Base-by-base conservation (phyloP, 2,329 filamentous ascomycete genomes). In the Tolypocladium nubicola region DNA sequence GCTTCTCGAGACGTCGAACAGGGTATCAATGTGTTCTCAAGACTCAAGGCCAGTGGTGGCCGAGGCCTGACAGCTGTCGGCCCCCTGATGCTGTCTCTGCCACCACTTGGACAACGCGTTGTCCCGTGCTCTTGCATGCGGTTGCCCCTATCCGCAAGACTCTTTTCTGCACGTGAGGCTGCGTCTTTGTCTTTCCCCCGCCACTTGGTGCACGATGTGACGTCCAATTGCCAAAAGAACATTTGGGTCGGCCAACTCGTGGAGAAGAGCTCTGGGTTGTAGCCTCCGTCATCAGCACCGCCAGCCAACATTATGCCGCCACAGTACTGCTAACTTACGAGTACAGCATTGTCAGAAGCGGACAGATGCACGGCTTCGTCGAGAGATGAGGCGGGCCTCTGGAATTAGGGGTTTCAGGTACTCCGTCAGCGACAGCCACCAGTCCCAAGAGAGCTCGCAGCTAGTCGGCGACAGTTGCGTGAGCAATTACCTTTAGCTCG, bases 311-410 rank as follows among this genome's bases (percentile, higher is more conserved):
- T 23, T 4, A 38, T 35, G 40, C 8, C 8, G 23, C 5, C 38
- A 16, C 52, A n/a, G 45, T 26, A 33, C 30, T 33, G 6, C 9
- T 33, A 33, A 8, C 21, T 16, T 5, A 13, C 23, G 23, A 26
- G 23, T 26, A 26, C 40, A 45, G 21, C 26, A 19, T 33, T n/a
- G 9, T 13, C 11, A 19, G 14, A 10, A 49, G 23, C 16, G 13
- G 45, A 33, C 45, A 30, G 47, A n/a, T 35, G 26, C 26, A 33
- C 26, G 16, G 47, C 19, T 35, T 50, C 35, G n/a, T 16, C 40
- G 54, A 55, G 54, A 55, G 43, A 50, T 55, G 54, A 55, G 35
- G 39, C 45, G 53, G 53, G 53, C 21, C 53, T 37, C 21, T 19
- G 23, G n/a, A 41, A 16, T 37, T 35, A 43, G 37, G 45, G 37